phyloP scores from a whole-genome alignment of 2,329 filamentous ascomycete species.

The Xylariales sp. region DNA sequence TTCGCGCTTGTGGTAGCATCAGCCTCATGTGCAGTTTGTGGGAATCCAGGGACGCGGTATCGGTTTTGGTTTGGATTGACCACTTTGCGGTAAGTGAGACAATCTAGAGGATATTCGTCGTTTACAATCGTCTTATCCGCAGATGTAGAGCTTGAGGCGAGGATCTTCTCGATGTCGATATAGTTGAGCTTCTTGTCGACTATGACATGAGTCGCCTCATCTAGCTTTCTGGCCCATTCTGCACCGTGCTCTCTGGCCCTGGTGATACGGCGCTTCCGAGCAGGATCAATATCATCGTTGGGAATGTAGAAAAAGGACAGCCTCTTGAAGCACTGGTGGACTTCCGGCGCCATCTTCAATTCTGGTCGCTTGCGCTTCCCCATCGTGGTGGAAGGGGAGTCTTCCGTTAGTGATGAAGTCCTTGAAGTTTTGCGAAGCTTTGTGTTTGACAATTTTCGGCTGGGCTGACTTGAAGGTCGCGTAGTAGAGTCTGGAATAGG shows the following conservation, averaged over 20 bases:
- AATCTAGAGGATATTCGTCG: conserved; percentile 65
- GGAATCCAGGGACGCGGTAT: conserved; percentile 54
- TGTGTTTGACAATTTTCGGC: conserved; percentile 28
- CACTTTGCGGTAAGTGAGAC: conserved; percentile 52
- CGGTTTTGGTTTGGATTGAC: conserved; percentile 54
- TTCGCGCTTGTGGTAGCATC: conserved; percentile 9
- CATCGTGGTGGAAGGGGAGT: conserved; percentile 21
- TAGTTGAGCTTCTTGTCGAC: conserved; percentile 67
- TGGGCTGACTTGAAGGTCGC: conserved; percentile 13
- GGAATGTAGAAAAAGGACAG: conserved; percentile 75
- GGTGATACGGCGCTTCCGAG: conserved; percentile 65
- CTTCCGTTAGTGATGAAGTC: conserved; percentile 16
- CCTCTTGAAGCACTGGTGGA: conserved; percentile 53
- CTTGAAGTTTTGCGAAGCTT: conserved; percentile 16
- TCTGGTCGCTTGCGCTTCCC: conserved; percentile 43
- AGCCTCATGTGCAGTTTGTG: conserved; percentile 22
- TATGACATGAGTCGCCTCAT: conserved; percentile 69
- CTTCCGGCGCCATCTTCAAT: conserved; percentile 43
- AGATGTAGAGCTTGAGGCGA: conserved; percentile 35
- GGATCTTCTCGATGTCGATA: conserved; percentile 53
- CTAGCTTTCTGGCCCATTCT: conserved; percentile 58
- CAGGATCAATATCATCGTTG: conserved; percentile 66
- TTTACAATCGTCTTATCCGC: conserved; percentile 55
- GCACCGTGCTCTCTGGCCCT: conserved; percentile 74
- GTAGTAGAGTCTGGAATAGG: conserved; percentile 21